Base-by-base conservation (phyloP, 352 stramenopile genomes). In the Phytopythium delawarense region DNA sequence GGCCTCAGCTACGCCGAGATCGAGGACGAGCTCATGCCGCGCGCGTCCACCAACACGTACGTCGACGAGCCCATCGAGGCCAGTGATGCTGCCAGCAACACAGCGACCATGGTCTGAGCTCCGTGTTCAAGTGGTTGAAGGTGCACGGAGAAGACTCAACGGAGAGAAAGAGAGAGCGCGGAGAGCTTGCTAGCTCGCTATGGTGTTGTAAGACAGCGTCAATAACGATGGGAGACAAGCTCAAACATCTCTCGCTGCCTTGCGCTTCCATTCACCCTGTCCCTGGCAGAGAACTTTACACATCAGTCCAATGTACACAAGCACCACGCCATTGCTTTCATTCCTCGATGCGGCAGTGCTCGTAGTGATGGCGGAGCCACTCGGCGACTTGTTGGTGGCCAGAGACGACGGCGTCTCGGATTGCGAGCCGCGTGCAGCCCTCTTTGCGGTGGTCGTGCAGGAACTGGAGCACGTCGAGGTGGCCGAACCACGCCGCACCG, bases 391-490 rank as follows among this genome's bases (percentile, higher is more conserved):
- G 16, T 18, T 34, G 23, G n/a, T 61, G 45, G 1, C 61, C 61
- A 6, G 42, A 48, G 34, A 65, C 39, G 11, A 58, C 51, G 4
- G 61, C 61, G 25, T 65, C 61, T 20, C 61, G 52, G 11, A 65
- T 50, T 1, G 52, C 52, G 32, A 45, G 61, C 12, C 44, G 52
- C 13, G 61, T 70, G 39, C 40, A 62, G 35, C 58, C 61, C 44
- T 71, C 57, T n/a, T 35, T 25, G 4, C 61, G 61, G 35, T 68
- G 42, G 12, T 50, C 52, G n/a, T 60, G 45, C 5, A 71, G 58
- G 28, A 55, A 71, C 25, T 61, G 23, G 32, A 71, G 48, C 48
- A 77, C 58, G 21, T 76, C 50, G 34, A 72, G 23, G 48, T 76
- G 62, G 0, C 71, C 71, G 53, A 71, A 72, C 60, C 71, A 68